phyloP scores from a whole-genome alignment of 1,284 basidiomycete species.

The Ceratorhiza oryzae-sativae region DNA sequence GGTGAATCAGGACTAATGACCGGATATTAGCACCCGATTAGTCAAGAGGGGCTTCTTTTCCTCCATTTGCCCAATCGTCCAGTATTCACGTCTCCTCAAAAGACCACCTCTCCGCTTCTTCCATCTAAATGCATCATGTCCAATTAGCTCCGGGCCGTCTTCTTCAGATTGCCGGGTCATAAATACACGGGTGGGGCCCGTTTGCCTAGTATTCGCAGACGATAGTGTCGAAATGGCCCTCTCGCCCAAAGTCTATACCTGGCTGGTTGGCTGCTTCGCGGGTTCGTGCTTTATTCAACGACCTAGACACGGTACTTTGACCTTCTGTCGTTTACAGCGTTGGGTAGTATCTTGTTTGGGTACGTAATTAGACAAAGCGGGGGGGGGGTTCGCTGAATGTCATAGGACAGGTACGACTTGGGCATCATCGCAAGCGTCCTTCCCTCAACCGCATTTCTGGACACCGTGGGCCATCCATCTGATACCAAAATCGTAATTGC shows the following conservation, averaged over 20 bases:
- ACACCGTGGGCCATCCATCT: conserved; percentile 48
- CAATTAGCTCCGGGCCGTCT: conserved; percentile 8
- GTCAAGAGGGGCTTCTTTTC: neutral
- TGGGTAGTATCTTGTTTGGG: conserved; percentile 45
- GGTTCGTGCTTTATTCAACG: conserved; percentile 46
- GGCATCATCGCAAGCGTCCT: conserved; percentile 55
- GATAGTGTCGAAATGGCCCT: conserved; percentile 45
- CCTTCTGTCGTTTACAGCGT: neutral
- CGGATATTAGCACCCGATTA: neutral
- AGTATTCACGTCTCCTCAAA: conserved; percentile 5
- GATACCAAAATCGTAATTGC: conserved; percentile 45
- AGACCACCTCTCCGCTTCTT: conserved; percentile 13
- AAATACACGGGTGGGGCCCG: conserved; percentile 3
- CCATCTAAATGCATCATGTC: neutral
- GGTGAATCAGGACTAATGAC: neutral
- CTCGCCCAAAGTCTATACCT: conserved; percentile 60
- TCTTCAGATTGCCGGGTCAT: neutral
- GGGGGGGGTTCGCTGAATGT: conserved; percentile 20
- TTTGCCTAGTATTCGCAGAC: neutral
- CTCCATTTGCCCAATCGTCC: conserved; percentile 19
- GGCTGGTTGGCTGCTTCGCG: conserved; percentile 67
- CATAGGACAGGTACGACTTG: conserved; percentile 51
- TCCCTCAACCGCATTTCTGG: conserved; percentile 48
- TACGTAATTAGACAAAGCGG: neutral
- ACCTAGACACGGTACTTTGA: conserved; percentile 35